Base-by-base conservation (phyloP, 441 rosid genomes). In the Populus trichocarpa region DNA sequence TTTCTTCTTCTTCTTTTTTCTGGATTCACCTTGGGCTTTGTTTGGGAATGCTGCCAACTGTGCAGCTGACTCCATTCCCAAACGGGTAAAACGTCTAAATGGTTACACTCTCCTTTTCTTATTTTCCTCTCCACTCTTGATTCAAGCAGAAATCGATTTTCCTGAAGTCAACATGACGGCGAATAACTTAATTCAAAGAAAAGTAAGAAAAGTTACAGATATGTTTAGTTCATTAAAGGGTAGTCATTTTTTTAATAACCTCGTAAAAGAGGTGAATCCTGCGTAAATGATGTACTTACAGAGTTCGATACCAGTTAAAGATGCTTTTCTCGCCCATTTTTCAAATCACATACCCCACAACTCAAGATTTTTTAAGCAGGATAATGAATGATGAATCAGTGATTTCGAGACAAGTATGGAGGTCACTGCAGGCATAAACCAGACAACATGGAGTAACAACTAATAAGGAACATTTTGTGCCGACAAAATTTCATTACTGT, bases 401-500 rank as follows among this genome's bases (percentile, higher is more conserved):
- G 33, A 36, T 36, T 32, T 65, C 16, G 70, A 40, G 26, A 46
- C 50, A 75, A 13, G 25, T 33, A 30, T 59, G 63, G n/a, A 13
- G 61, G 35, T 71, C 63, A 14, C 10, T 23, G 32, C 5, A 42
- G 42, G 13, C 50, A 70, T 1, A 38, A 71, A 28, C 35, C 33
- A 32, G 57, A 77, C 67, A 77, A 14, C 30, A 71, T 65, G 25
- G 20, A 46, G 13, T 6, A 42, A 16, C 23, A 6, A 50, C 9
- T 13, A 16, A 30, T 25, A 22, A 72, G 61, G 71, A 71, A 67
- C 76, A 50, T 33, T 72, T 12, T 53, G 38, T 26, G 77, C 74
- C 36, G 35, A 69, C 64, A 32, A 18, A 22, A n/a, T 38, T 61
- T 69, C 71, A 68, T 73, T 73, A 53, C 23, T 66, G 76, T 46